phyloP scores from a whole-genome alignment of 495 filamentous ascomycete genomes.

The Penicillium desertorum region DNA sequence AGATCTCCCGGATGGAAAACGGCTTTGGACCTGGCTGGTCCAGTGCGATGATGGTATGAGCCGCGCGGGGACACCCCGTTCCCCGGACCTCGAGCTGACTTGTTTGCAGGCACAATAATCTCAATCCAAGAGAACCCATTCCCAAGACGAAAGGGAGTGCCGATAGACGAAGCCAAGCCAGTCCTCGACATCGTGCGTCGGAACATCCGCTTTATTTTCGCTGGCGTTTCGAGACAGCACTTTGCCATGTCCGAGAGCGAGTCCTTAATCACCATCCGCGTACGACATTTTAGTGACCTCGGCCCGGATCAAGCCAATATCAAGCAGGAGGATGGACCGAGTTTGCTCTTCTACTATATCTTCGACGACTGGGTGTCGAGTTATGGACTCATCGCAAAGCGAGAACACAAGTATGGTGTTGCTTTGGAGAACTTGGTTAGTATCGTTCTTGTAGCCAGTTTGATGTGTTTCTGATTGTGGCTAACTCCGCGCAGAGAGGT shows the following conservation, averaged over 20 bases:
- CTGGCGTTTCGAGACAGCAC: slow-evolving; percentile 61
- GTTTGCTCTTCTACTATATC: slow-evolving; percentile 79
- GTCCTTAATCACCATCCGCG: slow-evolving; percentile 51
- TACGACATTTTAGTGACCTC: slow-evolving; percentile 41
- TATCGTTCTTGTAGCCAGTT: background rate
- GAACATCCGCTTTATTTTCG: slow-evolving; percentile 70
- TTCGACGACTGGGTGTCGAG: slow-evolving; percentile 83
- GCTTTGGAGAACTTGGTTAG: slow-evolving; percentile 58
- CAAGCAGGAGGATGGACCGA: slow-evolving; percentile 62
- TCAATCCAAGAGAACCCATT: slow-evolving; percentile 74
- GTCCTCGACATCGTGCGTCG: slow-evolving; percentile 58
- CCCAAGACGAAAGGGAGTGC: slow-evolving; percentile 35
- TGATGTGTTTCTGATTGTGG: background rate
- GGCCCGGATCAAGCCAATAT: slow-evolving; percentile 39
- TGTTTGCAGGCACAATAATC: slow-evolving; percentile 62
- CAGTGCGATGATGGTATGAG: slow-evolving; percentile 73
- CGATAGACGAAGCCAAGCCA: slow-evolving; percentile 31
- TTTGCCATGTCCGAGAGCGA: slow-evolving; percentile 42
- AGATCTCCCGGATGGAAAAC: slow-evolving; percentile 57
- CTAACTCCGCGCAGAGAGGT: slow-evolving; percentile 39
- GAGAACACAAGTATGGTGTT: slow-evolving; percentile 60
- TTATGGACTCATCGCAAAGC: slow-evolving; percentile 60
- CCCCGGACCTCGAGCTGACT: slow-evolving; percentile 6
- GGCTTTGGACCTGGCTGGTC: slow-evolving; percentile 79
- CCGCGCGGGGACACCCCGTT: background rate